A percentile compares a stretch with the other conserved stretches of the same genome.
phyloP scores from a whole-genome alignment of 2,329 filamentous ascomycete species.

The Purpureocillium lavendulum region DNA sequence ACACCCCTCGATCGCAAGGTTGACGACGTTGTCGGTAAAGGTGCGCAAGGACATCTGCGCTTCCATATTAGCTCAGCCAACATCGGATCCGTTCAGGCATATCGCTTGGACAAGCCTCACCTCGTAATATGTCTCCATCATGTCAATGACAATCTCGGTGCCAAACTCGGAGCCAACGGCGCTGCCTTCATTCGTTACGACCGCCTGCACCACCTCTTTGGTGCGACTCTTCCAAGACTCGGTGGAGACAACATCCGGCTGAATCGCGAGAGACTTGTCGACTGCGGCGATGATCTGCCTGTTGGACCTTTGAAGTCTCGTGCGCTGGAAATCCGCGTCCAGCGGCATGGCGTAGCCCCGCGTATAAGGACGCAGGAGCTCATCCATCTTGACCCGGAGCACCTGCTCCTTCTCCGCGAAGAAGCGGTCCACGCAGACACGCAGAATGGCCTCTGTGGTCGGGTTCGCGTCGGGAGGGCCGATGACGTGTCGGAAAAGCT shows the following conservation, averaged over 20 bases:
- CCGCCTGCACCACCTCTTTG: neutral
- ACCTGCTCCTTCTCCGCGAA: constrained; percentile 20
- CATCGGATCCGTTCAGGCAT: too few relatives aligned
- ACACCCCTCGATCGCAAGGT: constrained; percentile 39
- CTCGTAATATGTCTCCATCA: constrained; percentile 34
- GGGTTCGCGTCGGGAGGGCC: constrained; percentile 4
- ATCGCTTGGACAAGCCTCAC: too few relatives aligned
- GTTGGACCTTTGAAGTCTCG: neutral
- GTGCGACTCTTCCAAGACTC: constrained; percentile 1
- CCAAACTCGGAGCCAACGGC: constrained; percentile 21
- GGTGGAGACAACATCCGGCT: neutral
- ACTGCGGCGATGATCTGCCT: neutral
- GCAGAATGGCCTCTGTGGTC: constrained; percentile 27
- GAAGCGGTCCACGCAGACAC: constrained; percentile 11
- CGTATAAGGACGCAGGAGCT: constrained; percentile 2
- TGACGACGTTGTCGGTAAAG: constrained; percentile 39
- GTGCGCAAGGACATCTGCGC: constrained; percentile 30
- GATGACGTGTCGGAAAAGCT: constrained; percentile 22
- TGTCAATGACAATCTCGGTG: constrained; percentile 31
- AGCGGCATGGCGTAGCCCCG: constrained; percentile 9
- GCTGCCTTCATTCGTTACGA: constrained; percentile 4
- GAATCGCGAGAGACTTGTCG: neutral
- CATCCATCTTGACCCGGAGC: constrained; percentile 36
- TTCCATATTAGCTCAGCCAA: neutral
- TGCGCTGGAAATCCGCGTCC: constrained; percentile 21